Base-by-base conservation (phyloP, 2,329 filamentous ascomycete species). In the Alternaria consortialis region DNA sequence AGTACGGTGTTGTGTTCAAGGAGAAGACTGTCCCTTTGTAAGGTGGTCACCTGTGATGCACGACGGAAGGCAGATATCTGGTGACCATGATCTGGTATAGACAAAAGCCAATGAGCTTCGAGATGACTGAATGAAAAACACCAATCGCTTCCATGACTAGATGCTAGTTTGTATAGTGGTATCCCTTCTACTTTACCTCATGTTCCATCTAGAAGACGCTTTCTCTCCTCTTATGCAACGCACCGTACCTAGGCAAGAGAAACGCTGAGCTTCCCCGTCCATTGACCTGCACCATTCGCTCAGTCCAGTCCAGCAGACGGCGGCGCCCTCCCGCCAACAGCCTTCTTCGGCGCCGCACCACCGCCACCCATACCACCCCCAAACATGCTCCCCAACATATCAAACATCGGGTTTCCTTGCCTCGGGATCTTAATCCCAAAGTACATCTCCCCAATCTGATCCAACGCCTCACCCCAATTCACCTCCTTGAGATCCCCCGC, bases 371-470 rank as follows among this genome's bases (percentile, higher is more conserved):
- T 84, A 27, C 88, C 90, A 20, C 93, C 93, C 50, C 94, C 94
- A 74, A 99, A 91, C 84, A 99, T 88, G 64, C 89, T 94, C 48
- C 93, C 94, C 91, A 99, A 96, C 94, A 99, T 98, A 77, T 99
- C 95, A 80, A 98, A 88, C 79, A 99, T 83, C 3, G 94, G 94
- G 79, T 98, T 98, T 66, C 90, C 91, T 82, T 97, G 93, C 73
- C 91, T 87, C 47, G 94, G 94, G 75, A 93, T 90, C 82, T 89
- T 87, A 77, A 99, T 96, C 36, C 89, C 89, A 81, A 99, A 99
- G 83, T 98, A 99, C 88, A 97, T 94, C 82, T 99, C 94, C 50
- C 91, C 94, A 71, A 99, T 90, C 78, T 92, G 89, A 70, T 93
- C 90, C 62, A 99, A 82, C 25, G 92, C 86, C 62, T 85, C 93